Evolutionary conservation across 2,329 filamentous ascomycete genomes (phyloP).

Genomic region (Juglanconis juglandina): DNA sequence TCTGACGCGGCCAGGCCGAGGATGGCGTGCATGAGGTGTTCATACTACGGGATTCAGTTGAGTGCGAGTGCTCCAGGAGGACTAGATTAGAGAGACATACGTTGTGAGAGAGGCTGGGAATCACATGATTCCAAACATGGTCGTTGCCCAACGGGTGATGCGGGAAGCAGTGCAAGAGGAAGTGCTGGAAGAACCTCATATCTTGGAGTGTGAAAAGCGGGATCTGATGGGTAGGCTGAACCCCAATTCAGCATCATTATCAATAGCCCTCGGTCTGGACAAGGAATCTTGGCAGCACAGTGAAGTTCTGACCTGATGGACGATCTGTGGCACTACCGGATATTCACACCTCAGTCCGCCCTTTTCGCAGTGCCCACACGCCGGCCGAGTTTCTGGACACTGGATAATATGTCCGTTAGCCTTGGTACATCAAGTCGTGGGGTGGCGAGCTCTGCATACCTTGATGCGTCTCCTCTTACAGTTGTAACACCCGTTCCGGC

Average conservation of each 20-base stretch:
- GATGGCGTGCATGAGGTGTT: slow-evolving; percentile 67
- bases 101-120: slow-evolving; percentile 65
- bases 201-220: slow-evolving; percentile 59
- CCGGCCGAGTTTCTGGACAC: slow-evolving; percentile 64
- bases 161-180: slow-evolving; percentile 59
- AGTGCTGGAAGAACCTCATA: slow-evolving; percentile 69
- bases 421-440: too few relatives aligned
- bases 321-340: slow-evolving; percentile 47
- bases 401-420: not conserved
- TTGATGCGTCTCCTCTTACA: slow-evolving; percentile 66
- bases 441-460: slow-evolving; percentile 30
- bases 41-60: slow-evolving; percentile 40
- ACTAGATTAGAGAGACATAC: slow-evolving; percentile 35
- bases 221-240: slow-evolving; percentile 53
- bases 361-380: slow-evolving; percentile 62
- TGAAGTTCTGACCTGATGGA: slow-evolving; percentile 42
- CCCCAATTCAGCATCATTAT: too few relatives aligned
- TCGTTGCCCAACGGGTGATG: slow-evolving; percentile 61
- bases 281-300: too few relatives aligned
- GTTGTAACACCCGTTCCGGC: slow-evolving; percentile 62
- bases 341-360: slow-evolving; percentile 62
- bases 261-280: too few relatives aligned
- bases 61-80: not conserved
- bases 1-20: slow-evolving; percentile 66
- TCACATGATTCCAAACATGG: slow-evolving; percentile 62